Evolutionary conservation across 2,329 filamentous ascomycete species (phyloP).

Genomic region (Pyrenochaeta sp.): DNA sequence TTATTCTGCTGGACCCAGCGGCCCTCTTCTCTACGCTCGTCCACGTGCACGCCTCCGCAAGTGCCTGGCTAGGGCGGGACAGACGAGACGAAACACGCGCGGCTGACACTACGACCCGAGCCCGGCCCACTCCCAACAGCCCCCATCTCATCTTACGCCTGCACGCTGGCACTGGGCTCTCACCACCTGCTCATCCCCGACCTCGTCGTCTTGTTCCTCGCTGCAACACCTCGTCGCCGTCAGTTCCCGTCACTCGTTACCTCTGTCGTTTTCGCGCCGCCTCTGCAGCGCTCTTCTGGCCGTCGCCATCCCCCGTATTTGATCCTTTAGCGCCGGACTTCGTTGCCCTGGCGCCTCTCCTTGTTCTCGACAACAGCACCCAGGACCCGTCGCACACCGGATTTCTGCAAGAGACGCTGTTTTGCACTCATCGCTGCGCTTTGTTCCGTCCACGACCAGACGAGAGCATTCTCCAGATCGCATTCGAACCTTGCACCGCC

Average conservation of each 20-base stretch:
- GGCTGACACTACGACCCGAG: constrained; percentile 15
- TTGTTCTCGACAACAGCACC: constrained; percentile 18
- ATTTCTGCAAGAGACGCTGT: constrained; percentile 2
- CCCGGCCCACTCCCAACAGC: constrained; percentile 22
- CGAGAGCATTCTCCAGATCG: constrained; percentile 15
- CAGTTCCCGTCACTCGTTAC: constrained; percentile 22
- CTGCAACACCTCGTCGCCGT: constrained; percentile 4
- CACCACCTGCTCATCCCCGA: constrained; percentile 7
- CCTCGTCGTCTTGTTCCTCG: not conserved
- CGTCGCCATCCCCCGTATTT: constrained; percentile 5
- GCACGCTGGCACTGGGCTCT: constrained; percentile 2
- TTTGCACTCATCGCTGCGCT: constrained; percentile 9
- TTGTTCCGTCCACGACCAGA: constrained; percentile 14
- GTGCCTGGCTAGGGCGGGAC: constrained; percentile 20
- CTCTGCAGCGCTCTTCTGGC: constrained; percentile 6
- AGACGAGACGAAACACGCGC: constrained; percentile 29
- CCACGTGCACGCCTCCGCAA: constrained; percentile 21
- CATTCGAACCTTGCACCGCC: constrained; percentile 13
- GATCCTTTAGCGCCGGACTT: constrained; percentile 13
- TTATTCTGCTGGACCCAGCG: constrained; percentile 7
- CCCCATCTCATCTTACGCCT: constrained; percentile 14
- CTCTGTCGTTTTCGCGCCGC: not conserved
- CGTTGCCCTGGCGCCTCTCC: constrained; percentile 7
- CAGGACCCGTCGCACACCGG: constrained; percentile 7
- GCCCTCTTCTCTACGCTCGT: constrained; percentile 7